These are phyloP conservation scores for Sugiyamaella japonica DNA, from an alignment of 1,139 yeast species.

Conservation along the genomic window DNA sequence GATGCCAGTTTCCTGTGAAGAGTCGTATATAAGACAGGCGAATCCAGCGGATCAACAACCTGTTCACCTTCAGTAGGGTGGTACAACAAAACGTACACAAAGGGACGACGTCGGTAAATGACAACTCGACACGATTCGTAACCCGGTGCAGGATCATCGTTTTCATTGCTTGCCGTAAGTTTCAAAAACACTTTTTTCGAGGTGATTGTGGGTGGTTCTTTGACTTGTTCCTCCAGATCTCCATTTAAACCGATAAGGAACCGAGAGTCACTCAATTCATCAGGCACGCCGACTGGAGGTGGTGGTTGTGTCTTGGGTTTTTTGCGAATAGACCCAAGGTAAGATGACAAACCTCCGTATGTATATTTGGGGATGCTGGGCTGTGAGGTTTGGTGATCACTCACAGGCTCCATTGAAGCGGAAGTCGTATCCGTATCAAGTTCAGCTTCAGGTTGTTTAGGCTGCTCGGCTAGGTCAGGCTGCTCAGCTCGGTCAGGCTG, in stretches of 20 bases:
- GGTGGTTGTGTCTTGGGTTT: not conserved
- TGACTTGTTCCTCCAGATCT: conserved; percentile 24
- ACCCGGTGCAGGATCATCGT: not conserved
- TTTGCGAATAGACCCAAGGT: conserved; percentile 1
- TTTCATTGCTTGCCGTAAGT: not conserved
- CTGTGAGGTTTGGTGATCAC: not conserved
- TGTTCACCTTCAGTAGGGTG: conserved; percentile 14
- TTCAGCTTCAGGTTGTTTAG: not conserved
- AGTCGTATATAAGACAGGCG: conserved; percentile 26
- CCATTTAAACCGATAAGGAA: conserved; percentile 33
- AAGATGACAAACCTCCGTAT: conserved; percentile 1
- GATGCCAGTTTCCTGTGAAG: conserved; percentile 36
- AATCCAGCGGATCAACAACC: conserved; percentile 2
- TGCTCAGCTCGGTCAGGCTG: not conserved
- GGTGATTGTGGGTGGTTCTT: conserved; percentile 1
- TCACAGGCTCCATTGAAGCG: not conserved
- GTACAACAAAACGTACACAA: conserved; percentile 32
- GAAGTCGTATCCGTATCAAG: not conserved
- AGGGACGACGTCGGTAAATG: conserved; percentile 34
- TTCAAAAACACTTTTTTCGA: conserved; percentile 16
- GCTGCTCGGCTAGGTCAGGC: not conserved
- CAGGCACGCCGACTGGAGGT: conserved; percentile 20
- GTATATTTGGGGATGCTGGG: not conserved
- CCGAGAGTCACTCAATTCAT: conserved; percentile 31
- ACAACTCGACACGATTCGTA: conserved; percentile 25